Percentiles rank a stretch among this genome's conserved stretches.
phyloP scores from a whole-genome alignment of 2,329 filamentous ascomycete species.

The Aspergillus pseudotamarii region DNA sequence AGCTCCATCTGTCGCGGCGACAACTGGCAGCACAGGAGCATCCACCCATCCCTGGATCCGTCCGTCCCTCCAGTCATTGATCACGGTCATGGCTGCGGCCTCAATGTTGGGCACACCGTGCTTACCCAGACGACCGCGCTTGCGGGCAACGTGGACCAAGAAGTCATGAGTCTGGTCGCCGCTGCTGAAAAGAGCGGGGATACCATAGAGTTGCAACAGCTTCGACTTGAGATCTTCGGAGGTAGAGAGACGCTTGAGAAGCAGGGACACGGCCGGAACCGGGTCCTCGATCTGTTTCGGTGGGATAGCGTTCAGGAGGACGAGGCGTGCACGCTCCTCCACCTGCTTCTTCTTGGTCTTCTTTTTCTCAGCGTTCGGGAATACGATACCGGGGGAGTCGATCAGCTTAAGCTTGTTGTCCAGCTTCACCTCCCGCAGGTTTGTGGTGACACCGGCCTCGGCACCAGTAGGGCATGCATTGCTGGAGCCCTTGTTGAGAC shows the following conservation, averaged over 20 bases:
- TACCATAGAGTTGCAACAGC: constrained; percentile 79
- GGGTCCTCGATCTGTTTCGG: constrained; percentile 95
- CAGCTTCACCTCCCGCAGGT: constrained; percentile 85
- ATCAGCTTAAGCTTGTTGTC: constrained; percentile 92
- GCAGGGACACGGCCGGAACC: constrained; percentile 78
- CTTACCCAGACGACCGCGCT: constrained; percentile 83
- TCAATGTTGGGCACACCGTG: constrained; percentile 88
- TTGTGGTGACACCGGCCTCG: constrained; percentile 89
- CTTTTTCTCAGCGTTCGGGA: constrained; percentile 68
- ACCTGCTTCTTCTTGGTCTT: constrained; percentile 64
- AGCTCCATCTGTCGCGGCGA: constrained; percentile 41
- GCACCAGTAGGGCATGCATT: constrained; percentile 83
- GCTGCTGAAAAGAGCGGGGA: constrained; percentile 74
- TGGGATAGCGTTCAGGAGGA: constrained; percentile 87
- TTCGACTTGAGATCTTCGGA: constrained; percentile 75
- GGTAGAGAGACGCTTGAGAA: constrained; percentile 77
- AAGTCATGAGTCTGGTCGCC: constrained; percentile 87
- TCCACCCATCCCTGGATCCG: constrained; percentile 92
- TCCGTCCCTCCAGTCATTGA: constrained; percentile 96
- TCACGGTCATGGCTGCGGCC: constrained; percentile 86
- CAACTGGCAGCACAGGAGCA: constrained; percentile 68
- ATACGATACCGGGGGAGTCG: constrained; percentile 93
- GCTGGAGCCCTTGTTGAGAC: constrained; percentile 65
- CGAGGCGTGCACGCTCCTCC: constrained; percentile 76
- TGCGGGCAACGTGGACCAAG: constrained; percentile 90